Base-by-base conservation (phyloP, 164 flowering plant species). In the Stephania cephalantha region DNA sequence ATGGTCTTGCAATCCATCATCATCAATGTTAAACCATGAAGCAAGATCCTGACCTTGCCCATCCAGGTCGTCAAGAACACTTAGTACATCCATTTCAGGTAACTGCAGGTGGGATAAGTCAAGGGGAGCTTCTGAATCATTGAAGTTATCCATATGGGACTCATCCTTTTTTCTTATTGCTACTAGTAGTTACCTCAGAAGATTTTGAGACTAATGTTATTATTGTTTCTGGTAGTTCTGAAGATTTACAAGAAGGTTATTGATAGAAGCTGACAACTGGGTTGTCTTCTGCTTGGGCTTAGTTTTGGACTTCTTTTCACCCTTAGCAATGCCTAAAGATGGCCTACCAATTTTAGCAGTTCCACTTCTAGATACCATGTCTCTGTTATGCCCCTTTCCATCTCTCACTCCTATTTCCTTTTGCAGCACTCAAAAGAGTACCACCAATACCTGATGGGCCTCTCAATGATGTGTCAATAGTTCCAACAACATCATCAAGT, bases 391-490 rank as follows among this genome's bases (percentile, higher is more conserved):
- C 25, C 90, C 89, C 79, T 89, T 91, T 35, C 94, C 94, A 74
- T 94, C 98, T 82, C 97, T 89, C 79, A 82, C 94, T 82, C 83
- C 97, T 86, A 86, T 94, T 94, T 78, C 98, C 97, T 81, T 94
- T 94, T 8, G 91, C 82, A 81, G 90, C 89, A 82, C 91, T 84
- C 74, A 84, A 70, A 74, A 92, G 86, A 29, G 91, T 77, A 77
- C 82, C 80, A 73, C 88, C 90, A 68, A 87, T 81, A 73, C 85
- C 86, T 70, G 90, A 81, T 15, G 83, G 80, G 73, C 75, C 73
- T 79, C 75, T 78, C 22, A 68, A 45, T 30, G 89, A 81, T 76
- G 80, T 75, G 74, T 81, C 79, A 77, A 73, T 45, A 25, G 80
- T 70, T 77, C 87, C 84, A 83, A 84, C 81, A 92, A 76, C 79